Conservation (phyloP, 192 early-diverging fungal species). For the Coemansia sp. region DNA sequence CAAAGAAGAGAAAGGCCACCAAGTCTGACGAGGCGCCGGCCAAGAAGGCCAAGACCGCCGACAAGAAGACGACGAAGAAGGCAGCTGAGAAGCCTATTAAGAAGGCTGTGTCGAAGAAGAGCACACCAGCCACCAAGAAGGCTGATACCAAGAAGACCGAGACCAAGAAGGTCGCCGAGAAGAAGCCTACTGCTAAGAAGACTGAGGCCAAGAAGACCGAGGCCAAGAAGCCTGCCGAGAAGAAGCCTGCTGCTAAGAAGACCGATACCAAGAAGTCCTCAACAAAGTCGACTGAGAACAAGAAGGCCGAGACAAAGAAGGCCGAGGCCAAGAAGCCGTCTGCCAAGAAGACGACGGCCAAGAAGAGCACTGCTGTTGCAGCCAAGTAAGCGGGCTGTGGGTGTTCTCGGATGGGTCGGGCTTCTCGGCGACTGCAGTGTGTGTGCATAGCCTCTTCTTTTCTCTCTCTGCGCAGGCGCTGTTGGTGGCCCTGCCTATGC, state of each 20-base stretch:
- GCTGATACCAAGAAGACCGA: constrained; percentile 12
- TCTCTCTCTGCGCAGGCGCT: constrained; percentile 9
- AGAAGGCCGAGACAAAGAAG: constrained; percentile 23
- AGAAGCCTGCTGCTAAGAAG: constrained; percentile 4
- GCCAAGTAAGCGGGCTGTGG: constrained; percentile 12
- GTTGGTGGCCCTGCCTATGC: constrained; percentile 5
- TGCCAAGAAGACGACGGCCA: constrained; percentile 14
- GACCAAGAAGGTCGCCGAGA: constrained; percentile 17
- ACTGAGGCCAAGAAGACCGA: constrained; percentile 11
- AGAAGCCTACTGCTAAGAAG: constrained; percentile 16
- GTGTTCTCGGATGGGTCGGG: neutral
- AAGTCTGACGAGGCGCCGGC: constrained; percentile 16
- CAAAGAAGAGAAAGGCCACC: constrained; percentile 42
- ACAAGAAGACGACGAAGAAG: constrained; percentile 15
- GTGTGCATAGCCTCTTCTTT: constrained; percentile 11
- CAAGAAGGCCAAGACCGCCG: constrained; percentile 26
- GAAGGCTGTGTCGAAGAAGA: constrained; percentile 25
- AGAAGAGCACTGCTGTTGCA: neutral
- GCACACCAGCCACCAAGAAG: constrained; percentile 14
- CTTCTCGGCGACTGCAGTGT: constrained; percentile 1
- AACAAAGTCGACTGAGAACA: constrained; percentile 23
- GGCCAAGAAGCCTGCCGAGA: constrained; percentile 10
- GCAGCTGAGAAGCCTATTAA: constrained; percentile 18
- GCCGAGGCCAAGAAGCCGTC: constrained; percentile 14
- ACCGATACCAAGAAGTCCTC: constrained; percentile 15